phyloP scores from a whole-genome alignment of 163 green algal species.

The Volvox carteri region DNA sequence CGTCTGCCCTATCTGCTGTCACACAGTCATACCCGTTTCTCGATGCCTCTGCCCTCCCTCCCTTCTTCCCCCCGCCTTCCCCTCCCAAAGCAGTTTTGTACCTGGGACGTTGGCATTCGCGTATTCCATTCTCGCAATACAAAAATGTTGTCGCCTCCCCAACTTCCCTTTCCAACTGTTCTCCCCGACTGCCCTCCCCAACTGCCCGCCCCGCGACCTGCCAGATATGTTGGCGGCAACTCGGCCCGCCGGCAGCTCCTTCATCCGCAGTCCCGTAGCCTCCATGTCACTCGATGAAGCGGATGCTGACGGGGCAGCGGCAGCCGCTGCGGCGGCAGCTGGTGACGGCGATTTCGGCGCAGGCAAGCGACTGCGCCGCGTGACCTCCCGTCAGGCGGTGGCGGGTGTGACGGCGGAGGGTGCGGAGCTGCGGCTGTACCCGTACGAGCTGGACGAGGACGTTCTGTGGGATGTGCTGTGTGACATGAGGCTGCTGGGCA shows the following conservation, averaged over 20 bases:
- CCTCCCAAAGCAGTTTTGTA: too few relatives aligned
- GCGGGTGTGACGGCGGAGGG: constrained; percentile 44
- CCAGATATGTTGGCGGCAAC: background rate
- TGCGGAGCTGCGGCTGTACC: constrained; percentile 61
- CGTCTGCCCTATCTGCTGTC: too few relatives aligned
- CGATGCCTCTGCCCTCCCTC: too few relatives aligned
- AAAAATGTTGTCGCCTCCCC: background rate
- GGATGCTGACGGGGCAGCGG: constrained; percentile 11
- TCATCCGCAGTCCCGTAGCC: constrained; percentile 22
- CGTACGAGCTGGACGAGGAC: constrained; percentile 73
- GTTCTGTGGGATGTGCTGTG: constrained; percentile 73
- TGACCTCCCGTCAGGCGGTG: constrained; percentile 40
- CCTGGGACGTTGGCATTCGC: too few relatives aligned
- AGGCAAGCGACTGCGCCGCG: constrained; percentile 41
- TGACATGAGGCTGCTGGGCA: constrained; percentile 62
- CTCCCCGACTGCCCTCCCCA: background rate
- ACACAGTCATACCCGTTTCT: too few relatives aligned
- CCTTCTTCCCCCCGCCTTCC: too few relatives aligned
- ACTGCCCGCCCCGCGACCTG: background rate
- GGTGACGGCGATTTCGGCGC: constrained; percentile 34
- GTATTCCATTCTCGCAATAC: too few relatives aligned
- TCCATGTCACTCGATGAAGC: constrained; percentile 23
- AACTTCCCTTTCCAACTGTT: background rate
- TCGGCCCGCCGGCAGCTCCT: constrained; percentile 32
- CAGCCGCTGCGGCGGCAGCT: background rate